phyloP scores from a whole-genome alignment of 257 asterid species.

The Solanum tarapatanum region DNA sequence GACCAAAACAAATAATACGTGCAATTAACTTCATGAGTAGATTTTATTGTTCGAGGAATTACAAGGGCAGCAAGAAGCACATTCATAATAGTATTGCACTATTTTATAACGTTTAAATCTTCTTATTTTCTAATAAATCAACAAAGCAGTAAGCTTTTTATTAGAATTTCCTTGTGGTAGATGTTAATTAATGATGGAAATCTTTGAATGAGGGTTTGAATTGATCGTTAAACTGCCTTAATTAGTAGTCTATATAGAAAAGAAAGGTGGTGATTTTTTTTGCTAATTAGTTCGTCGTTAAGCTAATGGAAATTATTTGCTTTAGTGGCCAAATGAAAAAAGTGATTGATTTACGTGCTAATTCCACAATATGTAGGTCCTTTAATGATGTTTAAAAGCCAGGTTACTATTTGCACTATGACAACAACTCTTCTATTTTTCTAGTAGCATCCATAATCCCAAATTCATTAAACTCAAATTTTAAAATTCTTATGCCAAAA shows the following conservation, averaged over 20 bases:
- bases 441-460: neutral
- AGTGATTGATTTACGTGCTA: slow-evolving; percentile 15
- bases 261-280: neutral
- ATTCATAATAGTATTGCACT: neutral
- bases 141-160: neutral
- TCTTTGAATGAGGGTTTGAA: slow-evolving; percentile 1
- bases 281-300: slow-evolving; percentile 4
- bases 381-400: slow-evolving; percentile 6
- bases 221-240: slow-evolving; percentile 18
- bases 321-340: neutral
- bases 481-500: neutral
- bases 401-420: slow-evolving; percentile 4
- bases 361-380: slow-evolving; percentile 13
- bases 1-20: neutral
- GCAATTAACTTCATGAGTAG: neutral
- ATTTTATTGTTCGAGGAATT: neutral
- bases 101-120: neutral
- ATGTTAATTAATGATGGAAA: neutral
- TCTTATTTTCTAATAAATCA: neutral
- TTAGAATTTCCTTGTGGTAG: neutral
- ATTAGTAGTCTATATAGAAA: neutral
- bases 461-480: neutral
- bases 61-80: neutral
- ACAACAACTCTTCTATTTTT: slow-evolving; percentile 4
- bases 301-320: slow-evolving; percentile 11